A percentile compares a stretch with the other conserved stretches of the same genome.
These are phyloP conservation scores for Coelastrella sp. DNA, from an alignment of 139 green algal genomes.

Conservation along the genomic window DNA sequence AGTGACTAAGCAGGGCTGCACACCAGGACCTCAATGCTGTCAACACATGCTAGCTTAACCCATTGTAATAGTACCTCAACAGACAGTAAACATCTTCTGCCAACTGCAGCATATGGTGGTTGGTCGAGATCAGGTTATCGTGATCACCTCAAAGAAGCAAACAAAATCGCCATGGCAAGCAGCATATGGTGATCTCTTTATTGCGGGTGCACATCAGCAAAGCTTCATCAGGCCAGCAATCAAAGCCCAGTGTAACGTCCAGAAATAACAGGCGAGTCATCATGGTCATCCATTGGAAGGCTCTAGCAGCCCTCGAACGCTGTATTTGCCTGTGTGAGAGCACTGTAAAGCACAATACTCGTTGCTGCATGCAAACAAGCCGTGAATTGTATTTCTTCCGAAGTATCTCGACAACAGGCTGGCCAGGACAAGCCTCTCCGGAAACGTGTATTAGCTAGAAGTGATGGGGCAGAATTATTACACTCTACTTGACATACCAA, in stretches of 20 bases:
- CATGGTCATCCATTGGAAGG: not conserved
- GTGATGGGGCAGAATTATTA: slow-evolving; percentile 89
- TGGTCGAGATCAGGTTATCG: too few relatives aligned
- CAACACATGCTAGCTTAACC: too few relatives aligned
- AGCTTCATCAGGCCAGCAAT: not conserved
- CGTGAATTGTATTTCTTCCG: not conserved
- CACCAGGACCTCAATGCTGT: not conserved
- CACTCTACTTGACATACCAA: slow-evolving; percentile 74
- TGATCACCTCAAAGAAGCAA: too few relatives aligned
- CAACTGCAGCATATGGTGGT: too few relatives aligned
- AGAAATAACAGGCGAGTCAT: not conserved
- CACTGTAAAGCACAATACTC: too few relatives aligned
- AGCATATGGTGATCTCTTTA: too few relatives aligned
- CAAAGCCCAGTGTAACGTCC: not conserved
- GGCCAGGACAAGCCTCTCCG: not conserved
- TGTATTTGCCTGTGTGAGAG: too few relatives aligned
- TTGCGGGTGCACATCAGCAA: too few relatives aligned
- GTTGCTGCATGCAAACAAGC: too few relatives aligned
- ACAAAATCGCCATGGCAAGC: too few relatives aligned
- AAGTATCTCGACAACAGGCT: not conserved
- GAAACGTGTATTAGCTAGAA: not conserved
- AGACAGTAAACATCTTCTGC: too few relatives aligned
- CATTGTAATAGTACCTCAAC: too few relatives aligned
- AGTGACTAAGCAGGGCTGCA: not conserved
- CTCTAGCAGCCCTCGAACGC: not conserved